Evolutionary conservation across 352 stramenopile species (phyloP).

Genomic region (Phytophthora macrochlamydospora): DNA sequence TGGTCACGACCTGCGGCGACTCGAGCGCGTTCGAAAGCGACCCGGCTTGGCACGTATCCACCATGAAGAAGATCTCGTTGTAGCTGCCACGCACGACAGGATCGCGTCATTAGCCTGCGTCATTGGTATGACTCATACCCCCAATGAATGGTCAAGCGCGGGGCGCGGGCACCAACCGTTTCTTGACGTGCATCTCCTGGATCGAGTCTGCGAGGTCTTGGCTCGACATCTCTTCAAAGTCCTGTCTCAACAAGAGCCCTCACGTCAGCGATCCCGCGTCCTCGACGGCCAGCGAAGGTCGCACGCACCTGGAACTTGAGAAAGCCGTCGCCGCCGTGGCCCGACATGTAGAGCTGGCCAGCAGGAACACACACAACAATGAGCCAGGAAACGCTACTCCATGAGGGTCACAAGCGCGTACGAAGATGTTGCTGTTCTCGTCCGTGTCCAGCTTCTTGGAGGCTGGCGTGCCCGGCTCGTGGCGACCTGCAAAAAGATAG

Average conservation of each 20-base stretch:
- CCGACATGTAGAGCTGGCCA: conserved; percentile 89
- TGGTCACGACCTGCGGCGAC: conserved; percentile 92
- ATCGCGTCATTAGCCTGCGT: background rate
- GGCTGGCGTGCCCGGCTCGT: conserved; percentile 86
- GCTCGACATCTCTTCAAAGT: conserved; percentile 96
- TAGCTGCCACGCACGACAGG: conserved; percentile 55
- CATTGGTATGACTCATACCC: too few species aligned
- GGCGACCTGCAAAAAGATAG: conserved; percentile 53
- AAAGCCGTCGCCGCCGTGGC: conserved; percentile 97
- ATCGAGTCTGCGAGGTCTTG: conserved; percentile 94
- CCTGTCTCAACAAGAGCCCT: conserved; percentile 37
- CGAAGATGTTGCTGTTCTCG: conserved; percentile 90
- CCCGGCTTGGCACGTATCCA: conserved; percentile 97
- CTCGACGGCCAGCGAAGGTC: background rate
- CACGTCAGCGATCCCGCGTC: conserved; percentile 11
- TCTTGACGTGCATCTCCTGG: conserved; percentile 94
- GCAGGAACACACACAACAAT: conserved; percentile 9
- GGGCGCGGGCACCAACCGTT: conserved; percentile 47
- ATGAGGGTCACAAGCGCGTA: conserved; percentile 29
- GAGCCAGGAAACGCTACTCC: conserved; percentile 36
- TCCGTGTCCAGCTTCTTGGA: conserved; percentile 91
- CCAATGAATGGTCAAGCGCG: background rate
- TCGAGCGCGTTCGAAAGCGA: conserved; percentile 89
- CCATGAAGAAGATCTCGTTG: conserved; percentile 96
- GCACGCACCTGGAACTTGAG: conserved; percentile 95